A percentile compares a stretch with the other conserved stretches of the same genome.
Conservation (phyloP, 768 basidiomycete species). For the Hemileccinum impolitum region DNA sequence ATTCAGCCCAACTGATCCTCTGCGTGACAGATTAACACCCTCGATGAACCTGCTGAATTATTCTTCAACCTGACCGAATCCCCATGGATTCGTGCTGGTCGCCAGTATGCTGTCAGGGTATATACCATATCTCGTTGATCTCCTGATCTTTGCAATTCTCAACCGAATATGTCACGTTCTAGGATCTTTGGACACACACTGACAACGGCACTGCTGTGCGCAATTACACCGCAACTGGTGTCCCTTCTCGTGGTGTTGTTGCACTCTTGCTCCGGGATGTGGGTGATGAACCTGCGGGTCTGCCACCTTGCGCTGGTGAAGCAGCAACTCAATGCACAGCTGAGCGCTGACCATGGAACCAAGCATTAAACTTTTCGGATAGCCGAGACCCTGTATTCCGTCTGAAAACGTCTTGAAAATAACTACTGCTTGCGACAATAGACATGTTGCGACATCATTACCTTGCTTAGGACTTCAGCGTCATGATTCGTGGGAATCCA, state of each 20-base stretch:
- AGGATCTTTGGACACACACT: slow-evolving; percentile 75
- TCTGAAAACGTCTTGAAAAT: too few species aligned
- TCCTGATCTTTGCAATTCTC: too few species aligned
- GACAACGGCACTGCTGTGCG: slow-evolving; percentile 64
- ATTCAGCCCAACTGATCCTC: background rate
- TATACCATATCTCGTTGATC: slow-evolving; percentile 14
- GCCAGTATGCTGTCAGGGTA: slow-evolving; percentile 60
- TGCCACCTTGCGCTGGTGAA: slow-evolving; percentile 50
- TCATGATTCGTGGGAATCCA: too few species aligned
- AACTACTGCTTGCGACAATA: too few species aligned
- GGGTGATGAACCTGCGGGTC: slow-evolving; percentile 62
- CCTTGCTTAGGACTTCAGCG: too few species aligned
- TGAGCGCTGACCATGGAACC: slow-evolving; percentile 44
- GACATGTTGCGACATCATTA: too few species aligned
- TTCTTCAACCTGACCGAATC: slow-evolving; percentile 64
- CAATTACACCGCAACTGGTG: slow-evolving; percentile 42
- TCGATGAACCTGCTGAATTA: slow-evolving; percentile 51
- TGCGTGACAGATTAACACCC: slow-evolving; percentile 48
- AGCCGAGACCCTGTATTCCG: background rate
- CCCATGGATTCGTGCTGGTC: slow-evolving; percentile 64
- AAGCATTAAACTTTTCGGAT: slow-evolving; percentile 9
- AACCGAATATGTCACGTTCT: background rate
- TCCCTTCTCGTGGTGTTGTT: slow-evolving; percentile 63
- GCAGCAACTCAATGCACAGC: slow-evolving; percentile 47
- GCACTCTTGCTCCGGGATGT: slow-evolving; percentile 63